Conservation (phyloP, 2,329 filamentous ascomycete genomes). For the Pestalotiopsis sp. region DNA sequence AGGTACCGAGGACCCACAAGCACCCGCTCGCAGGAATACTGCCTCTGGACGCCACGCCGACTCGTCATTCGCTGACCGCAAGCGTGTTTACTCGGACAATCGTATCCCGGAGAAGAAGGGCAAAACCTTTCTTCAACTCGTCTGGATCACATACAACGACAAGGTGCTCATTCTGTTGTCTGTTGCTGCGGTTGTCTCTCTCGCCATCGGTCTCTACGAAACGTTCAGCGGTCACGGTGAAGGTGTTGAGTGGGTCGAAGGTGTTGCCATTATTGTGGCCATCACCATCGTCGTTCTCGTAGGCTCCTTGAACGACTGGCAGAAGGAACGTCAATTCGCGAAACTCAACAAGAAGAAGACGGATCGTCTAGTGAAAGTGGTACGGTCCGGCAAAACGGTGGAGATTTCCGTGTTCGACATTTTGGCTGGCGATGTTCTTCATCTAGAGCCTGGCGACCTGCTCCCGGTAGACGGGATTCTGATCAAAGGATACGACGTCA, state of each 20-base stretch:
- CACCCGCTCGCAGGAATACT: slow-evolving; percentile 22
- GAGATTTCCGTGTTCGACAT: slow-evolving; percentile 73
- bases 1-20: slow-evolving; percentile 26
- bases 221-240: slow-evolving; percentile 65
- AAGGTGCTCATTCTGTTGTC: slow-evolving; percentile 77
- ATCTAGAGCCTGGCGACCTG: slow-evolving; percentile 76
- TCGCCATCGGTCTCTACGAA: slow-evolving; percentile 76
- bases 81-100: slow-evolving; percentile 74
- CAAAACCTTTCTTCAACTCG: slow-evolving; percentile 72
- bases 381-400: slow-evolving; percentile 70
- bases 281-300: slow-evolving; percentile 78
- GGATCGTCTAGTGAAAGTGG: slow-evolving; percentile 71
- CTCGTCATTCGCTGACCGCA: slow-evolving; percentile 62
- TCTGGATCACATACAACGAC: slow-evolving; percentile 85
- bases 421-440: slow-evolving; percentile 70
- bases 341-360: slow-evolving; percentile 81
- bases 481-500: slow-evolving; percentile 73
- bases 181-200: slow-evolving; percentile 70
- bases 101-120: slow-evolving; percentile 73
- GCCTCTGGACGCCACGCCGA: slow-evolving; percentile 18
- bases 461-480: slow-evolving; percentile 75
- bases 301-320: slow-evolving; percentile 77
- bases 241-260: slow-evolving; percentile 77
- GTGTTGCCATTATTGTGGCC: slow-evolving; percentile 80
- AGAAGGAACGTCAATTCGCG: slow-evolving; percentile 80